phyloP scores from a whole-genome alignment of 2,329 filamentous ascomycete genomes.

The Pestalotiopsis sp. region DNA sequence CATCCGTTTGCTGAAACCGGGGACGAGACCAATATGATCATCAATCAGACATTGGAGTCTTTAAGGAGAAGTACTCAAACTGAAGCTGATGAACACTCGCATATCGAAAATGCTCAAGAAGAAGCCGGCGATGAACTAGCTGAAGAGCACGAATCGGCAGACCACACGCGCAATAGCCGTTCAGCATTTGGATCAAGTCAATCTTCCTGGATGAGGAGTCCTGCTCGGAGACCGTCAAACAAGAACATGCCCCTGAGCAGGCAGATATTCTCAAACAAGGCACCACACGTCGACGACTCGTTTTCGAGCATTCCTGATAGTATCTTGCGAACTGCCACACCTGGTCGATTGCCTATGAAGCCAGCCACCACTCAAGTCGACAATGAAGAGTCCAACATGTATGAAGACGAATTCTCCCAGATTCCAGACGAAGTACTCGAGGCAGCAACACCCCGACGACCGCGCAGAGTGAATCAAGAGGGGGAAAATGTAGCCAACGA shows the following conservation, averaged over 20 bases:
- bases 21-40: constrained; percentile 58
- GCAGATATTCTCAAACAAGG: constrained; percentile 35
- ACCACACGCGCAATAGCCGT: neutral
- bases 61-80: constrained; percentile 41
- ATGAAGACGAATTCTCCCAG: constrained; percentile 61
- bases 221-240: constrained; percentile 28
- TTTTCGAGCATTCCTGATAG: constrained; percentile 39
- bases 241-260: constrained; percentile 35
- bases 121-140: constrained; percentile 17
- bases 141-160: neutral
- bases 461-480: constrained; percentile 16
- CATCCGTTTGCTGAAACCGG: constrained; percentile 47
- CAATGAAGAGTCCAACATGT: constrained; percentile 36
- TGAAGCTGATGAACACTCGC: constrained; percentile 12
- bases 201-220: constrained; percentile 33
- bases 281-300: constrained; percentile 33
- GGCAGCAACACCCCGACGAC: constrained; percentile 47
- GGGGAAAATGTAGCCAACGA: constrained; percentile 7
- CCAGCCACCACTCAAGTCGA: constrained; percentile 18
- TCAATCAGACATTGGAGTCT: constrained; percentile 57
- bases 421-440: constrained; percentile 54
- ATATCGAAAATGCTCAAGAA: constrained; percentile 12
- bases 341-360: constrained; percentile 27
- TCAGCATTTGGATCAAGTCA: constrained; percentile 16
- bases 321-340: constrained; percentile 33